Evolutionary conservation across 2,329 filamentous ascomycete genomes (phyloP).

Genomic region (Sporothrix brunneoviolacea): DNA sequence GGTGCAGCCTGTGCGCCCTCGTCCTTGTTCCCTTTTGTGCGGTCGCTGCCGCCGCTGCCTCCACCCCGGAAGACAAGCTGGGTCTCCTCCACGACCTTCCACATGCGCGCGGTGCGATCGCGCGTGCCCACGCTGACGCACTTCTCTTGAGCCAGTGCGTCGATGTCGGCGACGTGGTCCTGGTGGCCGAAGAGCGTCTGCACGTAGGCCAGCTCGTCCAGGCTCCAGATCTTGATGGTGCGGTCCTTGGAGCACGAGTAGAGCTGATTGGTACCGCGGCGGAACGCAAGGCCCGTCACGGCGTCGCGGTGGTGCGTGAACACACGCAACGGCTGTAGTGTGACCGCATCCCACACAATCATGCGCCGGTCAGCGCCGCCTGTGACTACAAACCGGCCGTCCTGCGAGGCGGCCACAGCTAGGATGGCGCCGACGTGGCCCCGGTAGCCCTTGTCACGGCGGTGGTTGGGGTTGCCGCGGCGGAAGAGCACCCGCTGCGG

Average conservation of each 20-base stretch:
- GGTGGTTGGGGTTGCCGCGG: slow-evolving; percentile 55
- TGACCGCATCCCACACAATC: slow-evolving; percentile 80
- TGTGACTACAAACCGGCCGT: slow-evolving; percentile 85
- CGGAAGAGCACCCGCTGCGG: slow-evolving; percentile 58
- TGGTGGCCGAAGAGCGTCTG: slow-evolving; percentile 97
- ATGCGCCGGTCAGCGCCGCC: slow-evolving; percentile 79
- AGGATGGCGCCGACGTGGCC: slow-evolving; percentile 78
- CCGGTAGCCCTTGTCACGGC: slow-evolving; percentile 58
- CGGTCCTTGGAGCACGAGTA: slow-evolving; percentile 88
- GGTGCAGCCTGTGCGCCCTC: slow-evolving; percentile 39
- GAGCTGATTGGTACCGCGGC: slow-evolving; percentile 80
- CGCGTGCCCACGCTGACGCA: slow-evolving; percentile 86
- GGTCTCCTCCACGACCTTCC: slow-evolving; percentile 94
- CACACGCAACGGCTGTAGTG: slow-evolving; percentile 69
- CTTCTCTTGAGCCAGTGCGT: slow-evolving; percentile 75
- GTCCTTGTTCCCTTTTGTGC: too few relatives aligned
- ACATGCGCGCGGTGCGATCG: slow-evolving; percentile 84
- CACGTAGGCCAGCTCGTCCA: slow-evolving; percentile 87
- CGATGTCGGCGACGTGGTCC: slow-evolving; percentile 79
- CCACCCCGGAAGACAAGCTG: slow-evolving; percentile 93
- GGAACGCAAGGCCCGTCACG: slow-evolving; percentile 78
- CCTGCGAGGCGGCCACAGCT: slow-evolving; percentile 76
- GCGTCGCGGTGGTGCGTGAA: slow-evolving; percentile 90
- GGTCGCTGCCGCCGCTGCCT: slow-evolving; percentile 38
- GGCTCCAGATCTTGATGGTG: slow-evolving; percentile 90